Evolutionary conservation across 495 filamentous ascomycete genomes (phyloP).

Genomic region (Tuber borchii): DNA sequence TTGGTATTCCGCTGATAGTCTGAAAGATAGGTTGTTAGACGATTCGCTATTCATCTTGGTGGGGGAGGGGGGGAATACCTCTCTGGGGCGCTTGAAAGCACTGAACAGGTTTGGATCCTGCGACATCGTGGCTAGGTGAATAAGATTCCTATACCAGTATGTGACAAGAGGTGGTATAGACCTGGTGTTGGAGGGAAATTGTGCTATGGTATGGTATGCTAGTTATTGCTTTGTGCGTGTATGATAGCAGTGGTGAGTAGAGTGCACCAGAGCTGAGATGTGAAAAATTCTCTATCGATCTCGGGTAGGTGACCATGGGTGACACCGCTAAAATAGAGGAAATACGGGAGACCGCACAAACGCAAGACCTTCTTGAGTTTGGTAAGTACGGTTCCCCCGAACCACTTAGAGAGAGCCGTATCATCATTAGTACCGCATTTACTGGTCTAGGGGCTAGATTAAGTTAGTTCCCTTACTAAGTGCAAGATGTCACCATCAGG

Average conservation of each 20-base stretch:
- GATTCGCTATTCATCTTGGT: constrained; percentile 4
- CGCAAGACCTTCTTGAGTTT: too few relatives aligned
- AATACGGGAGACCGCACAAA: too few relatives aligned
- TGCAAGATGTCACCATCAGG: neutral
- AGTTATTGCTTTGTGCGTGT: constrained; percentile 1
- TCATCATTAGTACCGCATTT: too few relatives aligned
- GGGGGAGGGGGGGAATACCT: constrained; percentile 49
- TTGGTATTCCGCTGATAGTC: constrained; percentile 61
- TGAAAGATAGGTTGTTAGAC: constrained; percentile 42
- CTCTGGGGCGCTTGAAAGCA: constrained; percentile 58
- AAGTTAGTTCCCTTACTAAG: too few relatives aligned
- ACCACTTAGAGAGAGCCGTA: too few relatives aligned
- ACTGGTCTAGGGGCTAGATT: too few relatives aligned
- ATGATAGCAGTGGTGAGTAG: constrained; percentile 6
- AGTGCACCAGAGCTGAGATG: too few relatives aligned
- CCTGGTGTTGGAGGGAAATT: neutral
- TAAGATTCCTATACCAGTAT: neutral
- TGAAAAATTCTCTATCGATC: too few relatives aligned
- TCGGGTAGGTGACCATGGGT: too few relatives aligned
- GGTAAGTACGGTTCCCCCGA: too few relatives aligned
- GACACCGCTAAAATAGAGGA: too few relatives aligned
- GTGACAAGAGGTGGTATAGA: neutral
- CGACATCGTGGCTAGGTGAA: constrained; percentile 52
- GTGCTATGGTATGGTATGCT: neutral
- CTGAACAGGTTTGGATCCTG: constrained; percentile 66